Base-by-base conservation (phyloP, 208 protist species). In the Crithidia thermophila region DNA sequence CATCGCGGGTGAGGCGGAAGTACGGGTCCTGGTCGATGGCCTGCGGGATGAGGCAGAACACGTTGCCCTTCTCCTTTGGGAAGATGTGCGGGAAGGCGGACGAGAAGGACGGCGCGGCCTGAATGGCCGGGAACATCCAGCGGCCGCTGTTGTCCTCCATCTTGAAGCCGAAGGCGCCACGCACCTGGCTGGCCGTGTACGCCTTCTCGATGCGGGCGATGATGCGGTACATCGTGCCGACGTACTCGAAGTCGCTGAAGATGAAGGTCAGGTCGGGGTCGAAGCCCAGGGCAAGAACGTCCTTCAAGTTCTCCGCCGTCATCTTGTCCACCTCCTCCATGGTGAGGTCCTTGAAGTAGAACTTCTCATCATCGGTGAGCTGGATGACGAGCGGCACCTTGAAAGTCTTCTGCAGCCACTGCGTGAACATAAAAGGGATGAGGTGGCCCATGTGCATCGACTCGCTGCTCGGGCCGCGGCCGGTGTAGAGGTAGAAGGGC, bases 361-460 rank as follows among this genome's bases (percentile, higher is more conserved):
- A 99, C 84, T 99, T 99, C 73, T 99, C 99, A 79, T 99, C 99
- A 71, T 99, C 99, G n/a, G 99, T 99, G 66, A 99, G 88, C 81
- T 99, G 99, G 66, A 99, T 98, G 2, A 99, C 98, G 3, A 99
- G 85, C 18, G 98, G 98, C 21, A 99, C 97, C 57, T 98, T 77
- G 74, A 99, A 99, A 7, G 91, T 97, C n/a, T 99, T 98, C 85
- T 99, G 99, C 60, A 99, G 87, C 85, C 97, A 98, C 86, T 99
- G 98, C 5, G 98, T 99, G 82, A 99, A 99, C 70, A 99, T 87
- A 66, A 99, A 99, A 11, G 99, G 99, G 23, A 99, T 84, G 16
- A 99, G 78, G 77, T 99, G 99, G 5, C 99, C 99, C 49, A 99
- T 87, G 80, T 99, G 99, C 88, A 99, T 96, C 46, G 96, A 91